Evolutionary conservation across 345 rosid genomes (phyloP).

Genomic region (Salix koriyanagi): DNA sequence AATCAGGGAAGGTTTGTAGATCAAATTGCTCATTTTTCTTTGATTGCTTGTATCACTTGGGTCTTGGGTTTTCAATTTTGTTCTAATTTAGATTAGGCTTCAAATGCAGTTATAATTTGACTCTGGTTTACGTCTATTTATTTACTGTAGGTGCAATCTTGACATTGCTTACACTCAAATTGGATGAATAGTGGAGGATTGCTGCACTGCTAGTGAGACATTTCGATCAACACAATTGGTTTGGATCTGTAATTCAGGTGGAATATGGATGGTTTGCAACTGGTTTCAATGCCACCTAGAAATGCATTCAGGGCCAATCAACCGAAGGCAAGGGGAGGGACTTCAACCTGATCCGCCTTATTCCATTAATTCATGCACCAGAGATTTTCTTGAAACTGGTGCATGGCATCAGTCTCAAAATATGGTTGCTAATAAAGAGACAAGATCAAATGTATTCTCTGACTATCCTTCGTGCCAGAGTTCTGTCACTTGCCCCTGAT

Average conservation of each 20-base stretch:
- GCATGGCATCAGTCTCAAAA: slow-evolving; percentile 25
- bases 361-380: slow-evolving; percentile 16
- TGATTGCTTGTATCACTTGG: not conserved
- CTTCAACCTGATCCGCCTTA: slow-evolving; percentile 18
- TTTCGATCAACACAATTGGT: slow-evolving; percentile 25
- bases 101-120: not conserved
- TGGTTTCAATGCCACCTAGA: slow-evolving; percentile 24
- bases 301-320: slow-evolving; percentile 25
- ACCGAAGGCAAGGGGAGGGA: slow-evolving; percentile 13
- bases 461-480: slow-evolving; percentile 14
- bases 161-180: slow-evolving; percentile 30
- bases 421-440: slow-evolving; percentile 15
- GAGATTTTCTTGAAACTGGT: slow-evolving; percentile 26
- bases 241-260: slow-evolving; percentile 23
- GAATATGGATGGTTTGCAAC: slow-evolving; percentile 31
- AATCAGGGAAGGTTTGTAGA: too few relatives aligned
- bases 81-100: not conserved
- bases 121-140: not conserved
- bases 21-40: not conserved
- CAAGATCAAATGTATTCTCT: slow-evolving; percentile 19
- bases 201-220: slow-evolving; percentile 30
- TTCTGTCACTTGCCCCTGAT: slow-evolving; percentile 15
- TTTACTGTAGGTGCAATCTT: slow-evolving; percentile 25
- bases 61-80: not conserved
- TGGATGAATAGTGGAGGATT: slow-evolving; percentile 34